phyloP scores from a whole-genome alignment of 1,284 basidiomycete species.

The Apiotrichum siamense region DNA sequence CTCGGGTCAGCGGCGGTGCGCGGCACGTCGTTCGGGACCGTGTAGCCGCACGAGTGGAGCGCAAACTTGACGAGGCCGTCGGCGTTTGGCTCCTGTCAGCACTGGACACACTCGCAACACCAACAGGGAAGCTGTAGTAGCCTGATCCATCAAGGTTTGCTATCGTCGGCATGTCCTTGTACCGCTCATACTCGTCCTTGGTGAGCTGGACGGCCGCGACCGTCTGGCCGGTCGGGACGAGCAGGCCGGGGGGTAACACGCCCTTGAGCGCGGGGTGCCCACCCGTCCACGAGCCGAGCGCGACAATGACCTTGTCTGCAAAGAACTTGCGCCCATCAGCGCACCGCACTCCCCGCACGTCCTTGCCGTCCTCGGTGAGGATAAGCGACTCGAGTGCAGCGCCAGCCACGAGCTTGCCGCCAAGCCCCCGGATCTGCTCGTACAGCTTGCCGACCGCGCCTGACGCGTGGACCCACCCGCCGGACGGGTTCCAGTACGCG shows the following conservation, averaged over 20 bases:
- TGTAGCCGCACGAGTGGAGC: conserved; percentile 63
- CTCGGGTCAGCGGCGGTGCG: conserved; percentile 32
- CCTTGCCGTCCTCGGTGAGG: conserved; percentile 4
- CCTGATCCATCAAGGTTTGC: conserved; percentile 59
- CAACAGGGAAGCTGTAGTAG: conserved; percentile 71
- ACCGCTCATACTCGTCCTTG: conserved; percentile 58
- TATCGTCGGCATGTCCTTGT: conserved; percentile 60
- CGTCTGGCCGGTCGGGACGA: conserved; percentile 53
- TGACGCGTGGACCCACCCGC: conserved; percentile 74
- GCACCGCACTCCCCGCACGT: conserved; percentile 13
- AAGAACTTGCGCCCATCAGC: conserved; percentile 20
- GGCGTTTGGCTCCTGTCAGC: conserved; percentile 57
- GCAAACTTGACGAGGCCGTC: conserved; percentile 67
- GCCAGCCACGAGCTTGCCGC: conserved; percentile 56
- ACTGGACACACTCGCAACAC: conserved; percentile 22
- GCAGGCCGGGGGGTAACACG: conserved; percentile 14
- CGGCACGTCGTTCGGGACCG: conserved; percentile 42
- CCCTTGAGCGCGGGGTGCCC: conserved; percentile 18
- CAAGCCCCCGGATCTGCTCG: conserved; percentile 53
- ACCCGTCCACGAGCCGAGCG: conserved; percentile 27
- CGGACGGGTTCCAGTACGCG: conserved; percentile 63
- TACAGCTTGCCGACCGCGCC: conserved; percentile 59
- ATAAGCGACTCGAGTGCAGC: conserved; percentile 55
- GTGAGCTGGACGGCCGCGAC: conserved; percentile 65
- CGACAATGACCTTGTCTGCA: conserved; percentile 23